Percentiles rank a stretch among this genome's conserved stretches.
Conservation (phyloP, 148 eudicot genomes). For the Chenopodium suecicum region DNA sequence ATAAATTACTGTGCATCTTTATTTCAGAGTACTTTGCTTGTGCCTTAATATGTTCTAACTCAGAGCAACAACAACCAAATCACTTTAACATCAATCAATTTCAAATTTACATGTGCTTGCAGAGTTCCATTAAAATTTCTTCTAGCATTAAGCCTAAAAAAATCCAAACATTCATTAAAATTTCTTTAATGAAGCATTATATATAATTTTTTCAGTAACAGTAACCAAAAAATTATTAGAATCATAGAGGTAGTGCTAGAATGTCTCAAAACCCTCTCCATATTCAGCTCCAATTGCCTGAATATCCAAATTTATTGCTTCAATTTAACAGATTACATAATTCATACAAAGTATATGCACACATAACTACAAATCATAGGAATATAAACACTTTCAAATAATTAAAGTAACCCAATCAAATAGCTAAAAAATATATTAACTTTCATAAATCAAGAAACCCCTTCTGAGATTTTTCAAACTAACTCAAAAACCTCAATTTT, state of each 20-base stretch:
- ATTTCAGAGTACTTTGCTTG: too few relatives aligned
- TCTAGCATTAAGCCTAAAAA: too few relatives aligned
- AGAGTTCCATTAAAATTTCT: too few relatives aligned
- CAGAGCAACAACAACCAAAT: too few relatives aligned
- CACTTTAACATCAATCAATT: too few relatives aligned
- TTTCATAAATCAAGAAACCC: constrained; percentile 10
- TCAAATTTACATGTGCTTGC: too few relatives aligned
- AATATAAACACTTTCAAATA: not conserved
- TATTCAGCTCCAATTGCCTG: constrained; percentile 98
- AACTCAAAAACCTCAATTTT: not conserved
- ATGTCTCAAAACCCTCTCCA: constrained; percentile 97
- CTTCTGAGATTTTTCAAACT: not conserved
- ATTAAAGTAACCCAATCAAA: not conserved
- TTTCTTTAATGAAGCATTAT: too few relatives aligned
- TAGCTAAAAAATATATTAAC: not conserved
- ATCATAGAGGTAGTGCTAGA: constrained; percentile 34
- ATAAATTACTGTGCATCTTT: too few relatives aligned
- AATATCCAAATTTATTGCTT: constrained; percentile 56
- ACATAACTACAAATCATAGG: not conserved
- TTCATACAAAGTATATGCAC: not conserved
- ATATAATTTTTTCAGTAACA: too few relatives aligned
- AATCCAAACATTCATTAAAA: too few relatives aligned
- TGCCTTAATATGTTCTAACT: too few relatives aligned
- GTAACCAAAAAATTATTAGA: too few relatives aligned
- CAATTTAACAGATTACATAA: not conserved